A percentile compares a stretch with the other conserved stretches of the same genome.
Conservation (phyloP, 148 eudicot genomes). For the Diospyros lotus region DNA sequence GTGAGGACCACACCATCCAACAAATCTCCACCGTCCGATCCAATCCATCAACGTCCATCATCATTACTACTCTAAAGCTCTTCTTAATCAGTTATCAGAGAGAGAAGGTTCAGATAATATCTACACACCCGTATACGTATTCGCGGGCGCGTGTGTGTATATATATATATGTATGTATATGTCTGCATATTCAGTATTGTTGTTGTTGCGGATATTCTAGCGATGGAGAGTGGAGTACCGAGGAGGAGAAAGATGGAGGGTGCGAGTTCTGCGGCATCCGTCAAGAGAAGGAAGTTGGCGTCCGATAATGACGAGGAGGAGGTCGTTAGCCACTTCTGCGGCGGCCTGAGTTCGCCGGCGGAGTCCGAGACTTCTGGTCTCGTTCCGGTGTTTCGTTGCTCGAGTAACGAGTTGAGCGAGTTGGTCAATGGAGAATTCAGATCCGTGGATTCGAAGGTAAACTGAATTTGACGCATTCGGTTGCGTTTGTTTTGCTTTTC, state of each 20-base stretch:
- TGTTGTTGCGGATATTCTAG: neutral
- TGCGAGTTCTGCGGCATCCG: neutral
- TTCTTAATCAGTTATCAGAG: neutral
- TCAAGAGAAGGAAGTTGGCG: constrained; percentile 22
- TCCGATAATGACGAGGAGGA: neutral
- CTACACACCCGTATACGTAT: neutral
- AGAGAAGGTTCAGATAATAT: constrained; percentile 10
- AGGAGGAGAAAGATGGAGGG: constrained; percentile 12
- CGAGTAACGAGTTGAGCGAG: constrained; percentile 9
- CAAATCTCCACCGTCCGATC: neutral
- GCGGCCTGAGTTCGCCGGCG: constrained; percentile 14
- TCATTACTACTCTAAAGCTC: no score
- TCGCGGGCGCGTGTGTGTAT: no score
- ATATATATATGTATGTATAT: no score
- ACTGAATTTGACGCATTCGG: neutral
- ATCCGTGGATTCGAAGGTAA: constrained; percentile 37
- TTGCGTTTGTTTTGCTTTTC: neutral
- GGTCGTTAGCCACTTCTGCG: neutral
- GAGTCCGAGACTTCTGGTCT: constrained; percentile 12
- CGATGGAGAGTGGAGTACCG: neutral
- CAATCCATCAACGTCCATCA: neutral
- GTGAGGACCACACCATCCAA: no score
- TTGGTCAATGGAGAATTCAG: neutral
- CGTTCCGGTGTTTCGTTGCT: constrained; percentile 10
- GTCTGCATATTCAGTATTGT: no score